Evolutionary conservation across 306 rosid genomes (phyloP), one percentile per base, ranked within the genome.

Genomic region (Begonia masoniana): DNA sequence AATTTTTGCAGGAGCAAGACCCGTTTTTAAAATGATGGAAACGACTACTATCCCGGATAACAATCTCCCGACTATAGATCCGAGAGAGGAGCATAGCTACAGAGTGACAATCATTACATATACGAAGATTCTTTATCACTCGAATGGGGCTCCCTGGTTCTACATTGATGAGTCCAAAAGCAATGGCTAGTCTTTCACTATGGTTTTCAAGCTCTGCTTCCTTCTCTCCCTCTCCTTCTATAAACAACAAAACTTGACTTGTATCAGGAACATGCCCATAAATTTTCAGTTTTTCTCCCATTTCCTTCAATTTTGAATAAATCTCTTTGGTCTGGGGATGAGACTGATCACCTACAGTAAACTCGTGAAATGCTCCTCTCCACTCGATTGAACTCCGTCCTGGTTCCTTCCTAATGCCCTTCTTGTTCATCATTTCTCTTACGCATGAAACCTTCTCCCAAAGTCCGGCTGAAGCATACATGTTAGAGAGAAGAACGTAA

Each of bases 21-120:
- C 81, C 81, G 17, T 72, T 74, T 63, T 63, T 64, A 55, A 79
- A 82, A 67, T 74, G 92, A 69, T 76, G 92, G 79, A 82, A 74
- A 39, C 72, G 79, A 56, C 81, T 74, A 41, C 43, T 70, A 62
- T 76, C 92, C 71, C 86, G 66, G 56, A 82, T 80, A 67, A 76
- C 63, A 36, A 82, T 76, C 72, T 79, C 82, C 47, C 74, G 63
- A 12, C 62, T 16, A 19, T 71, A 3, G 35, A 26, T 66, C 39
- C 21, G 52, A 50, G 83, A 82, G 23, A 82, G 58, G 62, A 74
- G 72, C 54, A 76, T 76, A 23, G 76, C 74, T 46, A 76, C 78
- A 10, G 54, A 54, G 49, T 74, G 83, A 69, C 92, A 82, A 64
- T 76, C 79, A 15, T 55, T 76, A 41, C 86, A 78, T 19, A 82